Conservation (phyloP, 108 stramenopile species). For the Cyclotella cryptica region DNA sequence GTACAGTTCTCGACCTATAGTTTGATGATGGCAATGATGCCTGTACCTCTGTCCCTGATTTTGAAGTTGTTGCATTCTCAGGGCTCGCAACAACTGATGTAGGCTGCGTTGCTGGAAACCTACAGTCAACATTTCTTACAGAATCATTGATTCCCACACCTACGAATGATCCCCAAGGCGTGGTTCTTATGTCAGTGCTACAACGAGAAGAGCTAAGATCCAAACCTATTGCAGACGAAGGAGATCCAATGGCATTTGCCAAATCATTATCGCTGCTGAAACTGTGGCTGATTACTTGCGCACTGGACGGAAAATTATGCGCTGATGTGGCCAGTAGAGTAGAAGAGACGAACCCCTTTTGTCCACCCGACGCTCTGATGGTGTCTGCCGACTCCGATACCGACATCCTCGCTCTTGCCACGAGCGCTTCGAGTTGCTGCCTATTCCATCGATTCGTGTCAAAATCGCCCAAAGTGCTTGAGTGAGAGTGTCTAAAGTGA, state of each 20-base stretch:
- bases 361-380: slow-evolving; percentile 33
- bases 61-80: not conserved
- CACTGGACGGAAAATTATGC: slow-evolving; percentile 1
- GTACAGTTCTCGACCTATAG: not conserved
- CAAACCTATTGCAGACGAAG: slow-evolving; percentile 31
- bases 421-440: not conserved
- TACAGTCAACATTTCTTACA: not conserved
- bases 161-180: slow-evolving; percentile 5
- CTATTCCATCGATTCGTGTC: not conserved
- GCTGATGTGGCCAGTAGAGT: not conserved
- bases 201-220: slow-evolving; percentile 48
- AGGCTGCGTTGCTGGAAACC: not conserved
- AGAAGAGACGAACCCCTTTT: slow-evolving; percentile 2
- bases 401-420: slow-evolving; percentile 5
- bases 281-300: not conserved
- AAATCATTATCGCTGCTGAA: slow-evolving; percentile 8
- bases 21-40: not conserved
- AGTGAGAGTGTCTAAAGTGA: not conserved
- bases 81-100: not conserved
- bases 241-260: not conserved
- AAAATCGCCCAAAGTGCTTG: not conserved
- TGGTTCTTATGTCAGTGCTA: not conserved
- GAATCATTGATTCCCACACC: slow-evolving; percentile 14
- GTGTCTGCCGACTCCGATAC: slow-evolving; percentile 34
- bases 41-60: not conserved